These are phyloP conservation scores for Scedosporium apiospermum DNA, from an alignment of 2,329 filamentous ascomycete species.

Conservation along the genomic window DNA sequence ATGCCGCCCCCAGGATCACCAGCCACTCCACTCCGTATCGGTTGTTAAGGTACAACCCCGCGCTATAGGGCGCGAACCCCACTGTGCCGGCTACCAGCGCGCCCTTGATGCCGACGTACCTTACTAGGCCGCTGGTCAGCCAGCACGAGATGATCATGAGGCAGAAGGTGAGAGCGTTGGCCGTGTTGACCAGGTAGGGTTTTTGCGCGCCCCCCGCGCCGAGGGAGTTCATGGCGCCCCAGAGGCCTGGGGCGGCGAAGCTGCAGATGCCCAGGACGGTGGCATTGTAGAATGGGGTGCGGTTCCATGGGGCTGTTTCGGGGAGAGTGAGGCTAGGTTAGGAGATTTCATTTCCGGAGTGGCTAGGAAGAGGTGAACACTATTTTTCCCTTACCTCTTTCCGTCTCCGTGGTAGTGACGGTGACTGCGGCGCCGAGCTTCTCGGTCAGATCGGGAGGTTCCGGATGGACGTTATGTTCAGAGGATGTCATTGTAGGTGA, in stretches of 20 bases:
- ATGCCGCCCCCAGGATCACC: conserved; percentile 55
- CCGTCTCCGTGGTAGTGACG: no score
- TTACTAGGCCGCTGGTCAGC: conserved; percentile 54
- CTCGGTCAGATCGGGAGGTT: no score
- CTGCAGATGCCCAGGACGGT: conserved; percentile 63
- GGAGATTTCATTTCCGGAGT: no score
- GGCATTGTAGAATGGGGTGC: conserved; percentile 64
- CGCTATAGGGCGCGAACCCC: conserved; percentile 63
- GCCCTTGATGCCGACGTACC: conserved; percentile 61
- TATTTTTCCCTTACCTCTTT: no score
- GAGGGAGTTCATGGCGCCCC: conserved; percentile 64
- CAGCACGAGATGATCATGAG: conserved; percentile 65
- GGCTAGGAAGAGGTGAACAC: no score
- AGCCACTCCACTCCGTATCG: conserved; percentile 61
- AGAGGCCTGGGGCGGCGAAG: conserved; percentile 61
- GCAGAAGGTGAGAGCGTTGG: conserved; percentile 62
- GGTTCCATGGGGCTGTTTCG: conserved; percentile 42
- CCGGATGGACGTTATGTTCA: no score
- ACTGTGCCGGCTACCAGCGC: conserved; percentile 55
- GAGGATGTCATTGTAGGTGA: no score
- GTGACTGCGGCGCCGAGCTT: no score
- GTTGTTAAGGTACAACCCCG: conserved; percentile 64
- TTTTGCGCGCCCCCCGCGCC: conserved; percentile 58
- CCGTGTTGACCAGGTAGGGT: conserved; percentile 56
- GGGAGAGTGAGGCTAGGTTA: no score